Base-by-base conservation (phyloP, 331 rosid species). In the Malus hybrid region DNA sequence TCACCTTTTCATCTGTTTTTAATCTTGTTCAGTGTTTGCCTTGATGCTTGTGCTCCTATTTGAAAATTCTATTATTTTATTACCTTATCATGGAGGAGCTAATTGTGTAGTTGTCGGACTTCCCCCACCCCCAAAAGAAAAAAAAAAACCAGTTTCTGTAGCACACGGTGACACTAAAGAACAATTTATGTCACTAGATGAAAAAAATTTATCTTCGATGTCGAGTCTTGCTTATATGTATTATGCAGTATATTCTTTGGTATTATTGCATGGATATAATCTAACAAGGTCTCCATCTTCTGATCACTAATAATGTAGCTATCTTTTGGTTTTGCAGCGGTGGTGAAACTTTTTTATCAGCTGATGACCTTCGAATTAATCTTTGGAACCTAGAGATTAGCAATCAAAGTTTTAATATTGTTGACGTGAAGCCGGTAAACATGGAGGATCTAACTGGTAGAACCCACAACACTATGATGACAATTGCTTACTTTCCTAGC, bases 361-460 rank as follows among this genome's bases (percentile, higher is more conserved):
- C 92, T 15, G 92, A 88, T 84, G 92, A 88, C 71, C 84, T 88
- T 65, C 87, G 88, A 81, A 82, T 88, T 75, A 88, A 88, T 76
- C 90, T 88, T 70, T 88, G 92, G 92, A 88, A 88, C 81, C 71
- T 88, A 63, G 92, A 86, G 81, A 88, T 86, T 80, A 84, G 92
- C 83, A 84, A 65, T 75, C 92, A 88, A 81, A 88, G 92, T 80
- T 88, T 86, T 73, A 88, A 88, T 75, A 88, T 88, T 12, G 82
- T 88, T 70, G 92, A 88, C 6, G 87, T 88, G 44, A 88, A 88
- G 82, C 92, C 90, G 30, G 75, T 85, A 39, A 84, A 88, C 79
- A 86, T 88, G 93, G 93, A 86, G 68, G 90, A 86, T 86, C 87
- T 86, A 42, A 88, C 87, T 67, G 93, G 90, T 86, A 82, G 65